Conservation (phyloP, 305 asterid genomes). For the Withania somnifera region DNA sequence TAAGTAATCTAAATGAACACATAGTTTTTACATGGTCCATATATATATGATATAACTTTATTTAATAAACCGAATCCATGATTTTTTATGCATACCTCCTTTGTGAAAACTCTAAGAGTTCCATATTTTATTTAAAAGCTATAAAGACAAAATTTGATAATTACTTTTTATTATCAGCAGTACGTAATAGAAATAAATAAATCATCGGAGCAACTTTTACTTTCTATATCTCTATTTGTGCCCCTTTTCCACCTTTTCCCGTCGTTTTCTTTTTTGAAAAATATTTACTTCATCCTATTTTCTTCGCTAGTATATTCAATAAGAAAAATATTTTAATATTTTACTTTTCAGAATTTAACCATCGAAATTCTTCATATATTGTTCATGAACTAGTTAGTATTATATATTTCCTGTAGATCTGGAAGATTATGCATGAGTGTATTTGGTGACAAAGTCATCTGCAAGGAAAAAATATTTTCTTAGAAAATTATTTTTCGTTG, state of each 20-base stretch:
- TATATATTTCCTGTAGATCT: not conserved
- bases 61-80: not conserved
- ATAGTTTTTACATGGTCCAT: no score
- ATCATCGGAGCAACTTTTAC: not conserved
- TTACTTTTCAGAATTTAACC: no score
- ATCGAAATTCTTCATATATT: no score
- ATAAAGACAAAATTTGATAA: not conserved
- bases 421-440: not conserved
- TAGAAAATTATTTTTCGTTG: no score
- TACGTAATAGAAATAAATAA: not conserved
- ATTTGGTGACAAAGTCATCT: not conserved
- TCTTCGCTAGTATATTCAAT: not conserved
- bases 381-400: no score
- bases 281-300: not conserved
- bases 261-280: not conserved
- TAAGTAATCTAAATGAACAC: no score
- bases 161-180: not conserved
- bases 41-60: no score
- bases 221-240: not conserved
- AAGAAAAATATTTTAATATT: no score
- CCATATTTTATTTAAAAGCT: no score
- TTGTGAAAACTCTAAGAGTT: not conserved
- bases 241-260: not conserved
- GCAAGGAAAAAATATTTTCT: not conserved
- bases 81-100: not conserved